Base-by-base conservation (phyloP, 176 grass and related monocot species). In the Oryza longistaminata region DNA sequence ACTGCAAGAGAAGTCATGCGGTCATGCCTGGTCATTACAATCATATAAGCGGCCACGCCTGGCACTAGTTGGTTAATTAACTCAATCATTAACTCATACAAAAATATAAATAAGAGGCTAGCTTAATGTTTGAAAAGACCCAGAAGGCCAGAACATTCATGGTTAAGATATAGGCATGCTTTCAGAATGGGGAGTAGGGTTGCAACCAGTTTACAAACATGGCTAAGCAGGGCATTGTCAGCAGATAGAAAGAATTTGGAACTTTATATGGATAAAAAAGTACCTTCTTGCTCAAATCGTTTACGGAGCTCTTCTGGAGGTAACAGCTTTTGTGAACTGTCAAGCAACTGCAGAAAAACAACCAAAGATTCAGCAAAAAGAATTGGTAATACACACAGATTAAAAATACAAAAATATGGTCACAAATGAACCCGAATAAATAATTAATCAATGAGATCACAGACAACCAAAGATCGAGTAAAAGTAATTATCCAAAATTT, bases 221-320 rank as follows among this genome's bases (percentile, higher is more conserved):
- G 69, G 21, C 13, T 35, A 61, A 37, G 25, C 25, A 86, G 31
- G 77, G 17, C 65, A 70, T 13, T 61, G 24, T 73, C 37, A 2
- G 16, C 27, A 50, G 3, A 6, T 11, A 82, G 24, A 31, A 15
- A 53, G 27, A 68, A 65, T 80, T 72, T 25, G 6, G 5, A 75
- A 61, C 68, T 55, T 44, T 40, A 26, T 71, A n/a, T 60, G 49
- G 64, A 87, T 79, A 2, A 87, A 80, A 37, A 31, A 45, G 50
- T 91, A 95, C 96, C 93, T 90, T 88, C 96, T 90, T 92, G 85
- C 66, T 96, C 88, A 86, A 96, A 99, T 53, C 71, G 76, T 91
- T 99, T 94, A 27, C 81, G 71, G 34, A 99, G 96, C 25, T 92
- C 96, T 80, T 70, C 86, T 50, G 86, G 76, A 70, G 93, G 88